These are phyloP conservation scores for Lagerstroemia speciosa DNA, from an alignment of 345 rosid genomes.

Conservation along the genomic window DNA sequence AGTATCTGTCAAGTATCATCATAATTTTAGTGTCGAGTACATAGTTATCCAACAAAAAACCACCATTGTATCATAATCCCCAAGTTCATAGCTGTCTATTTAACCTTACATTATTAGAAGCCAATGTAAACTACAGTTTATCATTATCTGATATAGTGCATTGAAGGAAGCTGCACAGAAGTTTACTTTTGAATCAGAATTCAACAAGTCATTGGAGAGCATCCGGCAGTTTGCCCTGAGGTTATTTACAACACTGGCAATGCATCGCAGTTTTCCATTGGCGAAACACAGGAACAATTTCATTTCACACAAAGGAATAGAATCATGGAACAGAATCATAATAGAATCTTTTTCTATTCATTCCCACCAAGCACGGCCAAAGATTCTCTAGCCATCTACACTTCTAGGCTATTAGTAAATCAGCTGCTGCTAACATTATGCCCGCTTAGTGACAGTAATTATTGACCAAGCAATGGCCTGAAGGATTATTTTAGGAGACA, in stretches of 20 bases:
- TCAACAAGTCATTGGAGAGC: background rate
- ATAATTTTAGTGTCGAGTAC: too few species aligned
- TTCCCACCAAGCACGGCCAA: background rate
- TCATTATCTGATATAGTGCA: background rate
- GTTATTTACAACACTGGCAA: background rate
- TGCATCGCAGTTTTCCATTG: too few species aligned
- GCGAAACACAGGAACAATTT: background rate
- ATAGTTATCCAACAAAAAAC: too few species aligned
- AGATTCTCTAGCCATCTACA: background rate
- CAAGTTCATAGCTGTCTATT: background rate
- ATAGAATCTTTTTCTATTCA: background rate
- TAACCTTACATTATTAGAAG: background rate
- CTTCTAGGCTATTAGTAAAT: background rate
- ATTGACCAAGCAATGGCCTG: background rate
- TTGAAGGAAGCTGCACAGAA: background rate
- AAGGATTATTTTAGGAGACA: background rate
- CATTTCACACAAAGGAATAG: background rate
- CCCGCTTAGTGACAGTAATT: background rate
- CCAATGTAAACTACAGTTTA: background rate
- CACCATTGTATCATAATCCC: too few species aligned
- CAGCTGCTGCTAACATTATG: background rate
- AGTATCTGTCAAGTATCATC: too few species aligned
- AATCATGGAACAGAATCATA: background rate
- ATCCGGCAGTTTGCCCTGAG: background rate
- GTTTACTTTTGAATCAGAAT: background rate